A percentile compares a stretch with the other conserved stretches of the same genome.
These are phyloP conservation scores for Fusarium verrucosum DNA, from an alignment of 2,329 filamentous ascomycete genomes.

Conservation along the genomic window DNA sequence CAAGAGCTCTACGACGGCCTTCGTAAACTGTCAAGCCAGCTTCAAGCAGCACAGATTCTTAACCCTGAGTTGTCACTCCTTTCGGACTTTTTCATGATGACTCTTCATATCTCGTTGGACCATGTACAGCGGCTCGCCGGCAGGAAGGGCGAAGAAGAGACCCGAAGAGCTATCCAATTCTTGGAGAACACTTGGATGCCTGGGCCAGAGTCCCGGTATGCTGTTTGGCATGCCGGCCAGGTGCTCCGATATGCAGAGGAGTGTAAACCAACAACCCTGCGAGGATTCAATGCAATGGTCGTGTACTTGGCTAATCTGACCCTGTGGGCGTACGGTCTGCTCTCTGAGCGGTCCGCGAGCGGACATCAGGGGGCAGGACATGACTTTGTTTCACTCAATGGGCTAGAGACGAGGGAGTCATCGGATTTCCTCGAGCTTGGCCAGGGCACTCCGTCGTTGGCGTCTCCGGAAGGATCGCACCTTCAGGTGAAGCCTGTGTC, in stretches of 20 bases:
- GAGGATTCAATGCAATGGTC: conserved; percentile 38
- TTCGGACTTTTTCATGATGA: conserved; percentile 42
- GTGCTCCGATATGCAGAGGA: conserved; percentile 36
- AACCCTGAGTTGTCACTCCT: conserved; percentile 30
- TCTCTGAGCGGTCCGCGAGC: conserved; percentile 14
- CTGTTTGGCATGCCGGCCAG: conserved; percentile 41
- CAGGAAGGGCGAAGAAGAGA: conserved; percentile 37
- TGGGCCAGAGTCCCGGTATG: conserved; percentile 33
- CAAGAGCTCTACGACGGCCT: conserved; percentile 38
- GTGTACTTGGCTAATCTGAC: conserved; percentile 40
- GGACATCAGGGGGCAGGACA: conserved; percentile 7
- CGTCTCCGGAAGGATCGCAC: conserved; percentile 14
- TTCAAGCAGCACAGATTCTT: conserved; percentile 8
- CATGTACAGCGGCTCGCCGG: conserved; percentile 36
- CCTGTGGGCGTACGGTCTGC: conserved; percentile 37
- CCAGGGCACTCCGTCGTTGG: conserved; percentile 29
- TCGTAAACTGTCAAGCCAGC: conserved; percentile 27
- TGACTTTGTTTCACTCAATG: conserved; percentile 32
- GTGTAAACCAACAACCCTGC: conserved; percentile 31
- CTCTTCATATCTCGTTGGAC: conserved; percentile 37
- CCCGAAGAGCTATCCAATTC: conserved; percentile 19
- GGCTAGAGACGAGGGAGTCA: conserved; percentile 24
- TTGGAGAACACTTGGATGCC: conserved; percentile 33
- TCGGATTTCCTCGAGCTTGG: conserved; percentile 32
- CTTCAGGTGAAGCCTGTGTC: conserved; percentile 31